Conservation (phyloP, 202 grass and related monocot genomes). For the Dendrocalamus latiflorus region DNA sequence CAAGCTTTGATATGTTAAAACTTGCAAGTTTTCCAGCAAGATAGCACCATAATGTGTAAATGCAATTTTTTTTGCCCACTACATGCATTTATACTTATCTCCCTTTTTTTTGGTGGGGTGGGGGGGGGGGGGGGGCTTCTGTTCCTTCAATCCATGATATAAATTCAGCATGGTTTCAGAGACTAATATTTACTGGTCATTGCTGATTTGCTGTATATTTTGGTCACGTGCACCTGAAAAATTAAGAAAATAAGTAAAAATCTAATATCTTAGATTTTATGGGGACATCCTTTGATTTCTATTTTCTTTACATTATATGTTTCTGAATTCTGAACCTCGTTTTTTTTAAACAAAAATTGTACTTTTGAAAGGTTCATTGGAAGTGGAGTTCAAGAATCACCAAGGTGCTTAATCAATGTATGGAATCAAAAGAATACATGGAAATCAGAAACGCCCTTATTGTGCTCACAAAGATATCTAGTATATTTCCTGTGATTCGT, state of each 20-base stretch:
- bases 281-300: background rate
- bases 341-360: background rate
- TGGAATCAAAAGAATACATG: constrained; percentile 99
- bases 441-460: constrained; percentile 94
- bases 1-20: background rate
- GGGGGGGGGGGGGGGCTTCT: background rate
- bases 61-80: background rate
- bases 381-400: constrained; percentile 98
- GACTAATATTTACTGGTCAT: background rate
- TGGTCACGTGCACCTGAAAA: constrained; percentile 5
- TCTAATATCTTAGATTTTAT: background rate
- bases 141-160: background rate
- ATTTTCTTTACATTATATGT: background rate
- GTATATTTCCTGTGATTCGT: constrained; percentile 75
- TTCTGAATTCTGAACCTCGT: background rate
- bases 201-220: constrained; percentile 9
- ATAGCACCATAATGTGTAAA: background rate
- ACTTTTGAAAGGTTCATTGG: constrained; percentile 69
- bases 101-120: background rate
- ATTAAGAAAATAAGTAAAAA: background rate
- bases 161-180: background rate
- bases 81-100: background rate
- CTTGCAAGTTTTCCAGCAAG: background rate
- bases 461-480: constrained; percentile 93
- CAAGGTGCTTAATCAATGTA: constrained; percentile 75